These are phyloP conservation scores for Secale cereale DNA, from an alignment of 176 grass and related monocot species.

Conservation along the genomic window DNA sequence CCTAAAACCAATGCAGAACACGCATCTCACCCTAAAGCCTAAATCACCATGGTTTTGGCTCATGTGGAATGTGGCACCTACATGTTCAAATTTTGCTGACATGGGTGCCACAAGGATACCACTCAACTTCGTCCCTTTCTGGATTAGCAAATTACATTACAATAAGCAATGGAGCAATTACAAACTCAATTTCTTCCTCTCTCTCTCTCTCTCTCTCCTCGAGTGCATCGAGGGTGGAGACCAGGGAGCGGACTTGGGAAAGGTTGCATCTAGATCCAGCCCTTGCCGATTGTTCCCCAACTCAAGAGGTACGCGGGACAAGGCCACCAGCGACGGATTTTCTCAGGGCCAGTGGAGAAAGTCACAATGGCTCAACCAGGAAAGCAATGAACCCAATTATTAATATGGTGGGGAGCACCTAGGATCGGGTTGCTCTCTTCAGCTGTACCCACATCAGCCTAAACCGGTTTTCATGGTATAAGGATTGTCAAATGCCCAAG, in stretches of 20 bases:
- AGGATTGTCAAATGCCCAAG: not conserved
- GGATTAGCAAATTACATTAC: not conserved
- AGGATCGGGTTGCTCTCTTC: not conserved
- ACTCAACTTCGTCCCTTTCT: not conserved
- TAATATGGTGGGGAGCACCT: not conserved
- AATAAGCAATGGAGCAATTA: not conserved
- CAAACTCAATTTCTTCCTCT: not conserved
- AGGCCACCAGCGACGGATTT: not conserved
- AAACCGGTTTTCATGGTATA: not conserved
- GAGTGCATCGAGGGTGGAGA: not conserved
- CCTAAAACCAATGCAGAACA: not conserved
- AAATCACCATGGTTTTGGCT: too few relatives aligned
- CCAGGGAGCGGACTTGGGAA: not conserved
- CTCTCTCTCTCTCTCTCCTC: too few relatives aligned
- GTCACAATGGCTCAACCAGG: too few relatives aligned
- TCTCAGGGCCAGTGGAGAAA: too few relatives aligned
- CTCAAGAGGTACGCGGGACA: not conserved
- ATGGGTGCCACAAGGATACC: not conserved
- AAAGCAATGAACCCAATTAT: too few relatives aligned
- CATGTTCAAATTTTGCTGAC: too few relatives aligned
- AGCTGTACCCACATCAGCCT: not conserved
- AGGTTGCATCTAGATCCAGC: not conserved
- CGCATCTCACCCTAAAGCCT: not conserved
- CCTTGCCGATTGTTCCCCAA: not conserved
- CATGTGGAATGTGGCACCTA: too few relatives aligned